Conservation (phyloP, 192 early-diverging fungal species). For the Lobosporangium transversale region DNA sequence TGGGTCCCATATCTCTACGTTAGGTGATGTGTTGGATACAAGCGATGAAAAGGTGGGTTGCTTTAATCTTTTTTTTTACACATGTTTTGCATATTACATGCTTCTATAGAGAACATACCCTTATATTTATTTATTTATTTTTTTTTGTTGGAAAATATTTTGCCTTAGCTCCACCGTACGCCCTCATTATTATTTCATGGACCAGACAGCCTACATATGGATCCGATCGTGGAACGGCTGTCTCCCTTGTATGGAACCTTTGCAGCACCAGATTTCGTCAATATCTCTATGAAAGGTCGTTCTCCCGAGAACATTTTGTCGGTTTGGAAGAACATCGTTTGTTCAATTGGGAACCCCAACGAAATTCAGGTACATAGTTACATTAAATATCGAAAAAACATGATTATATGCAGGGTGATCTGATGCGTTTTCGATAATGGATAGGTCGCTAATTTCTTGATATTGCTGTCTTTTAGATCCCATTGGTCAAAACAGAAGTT, state of each 20-base stretch:
- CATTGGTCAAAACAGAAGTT: slow-evolving; percentile 69
- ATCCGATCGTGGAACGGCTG: slow-evolving; percentile 57
- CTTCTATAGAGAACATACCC: too few species aligned
- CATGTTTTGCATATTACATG: background rate
- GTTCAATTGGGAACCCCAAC: slow-evolving; percentile 79
- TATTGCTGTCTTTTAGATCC: slow-evolving; percentile 54
- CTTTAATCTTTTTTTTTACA: background rate
- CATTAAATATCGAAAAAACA: too few species aligned
- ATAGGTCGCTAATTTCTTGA: too few species aligned
- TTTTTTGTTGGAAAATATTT: too few species aligned
- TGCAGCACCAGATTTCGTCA: slow-evolving; percentile 65
- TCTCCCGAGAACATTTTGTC: slow-evolving; percentile 52
- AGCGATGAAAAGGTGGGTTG: slow-evolving; percentile 35
- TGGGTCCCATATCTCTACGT: slow-evolving; percentile 28
- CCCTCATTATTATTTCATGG: slow-evolving; percentile 51
- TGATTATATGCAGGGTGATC: background rate
- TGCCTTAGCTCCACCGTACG: slow-evolving; percentile 26
- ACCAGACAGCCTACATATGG: slow-evolving; percentile 46
- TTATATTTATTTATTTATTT: too few species aligned
- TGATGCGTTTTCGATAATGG: too few species aligned
- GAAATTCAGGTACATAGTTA: slow-evolving; percentile 66
- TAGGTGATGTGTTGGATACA: slow-evolving; percentile 20
- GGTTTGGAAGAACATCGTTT: slow-evolving; percentile 85
- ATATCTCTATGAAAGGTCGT: slow-evolving; percentile 59
- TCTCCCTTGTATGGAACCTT: slow-evolving; percentile 58